Percentiles rank a stretch among this genome's conserved stretches.
Conservation (phyloP, 2,329 filamentous ascomycete species). For the Penicillium sp. region DNA sequence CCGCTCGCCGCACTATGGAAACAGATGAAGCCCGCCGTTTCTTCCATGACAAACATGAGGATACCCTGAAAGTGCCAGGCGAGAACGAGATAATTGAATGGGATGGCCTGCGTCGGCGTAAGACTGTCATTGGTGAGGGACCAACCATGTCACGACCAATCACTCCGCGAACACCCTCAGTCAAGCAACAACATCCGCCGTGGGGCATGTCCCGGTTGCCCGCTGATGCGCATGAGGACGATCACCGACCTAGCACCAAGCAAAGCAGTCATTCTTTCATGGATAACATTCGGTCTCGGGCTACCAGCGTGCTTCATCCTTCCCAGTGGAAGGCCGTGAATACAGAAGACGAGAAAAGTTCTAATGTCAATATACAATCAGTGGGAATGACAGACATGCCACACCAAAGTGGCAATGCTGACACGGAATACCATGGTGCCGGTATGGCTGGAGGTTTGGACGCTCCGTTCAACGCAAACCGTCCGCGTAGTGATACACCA, state of each 20-base stretch:
- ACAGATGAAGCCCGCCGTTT: conserved; percentile 74
- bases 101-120: conserved; percentile 81
- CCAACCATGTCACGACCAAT: conserved; percentile 43
- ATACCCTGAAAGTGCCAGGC: conserved; percentile 70
- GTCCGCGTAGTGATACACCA: conserved; percentile 42
- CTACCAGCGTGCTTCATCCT: conserved; percentile 39
- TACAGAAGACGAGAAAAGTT: conserved; percentile 32
- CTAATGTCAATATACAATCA: conserved; percentile 56
- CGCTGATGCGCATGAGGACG: conserved; percentile 57
- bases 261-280: conserved; percentile 39
- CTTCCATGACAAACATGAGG: conserved; percentile 71
- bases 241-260: conserved; percentile 30
- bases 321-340: conserved; percentile 37
- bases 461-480: conserved; percentile 22
- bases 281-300: conserved; percentile 39
- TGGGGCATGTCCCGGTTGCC: conserved; percentile 87
- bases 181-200: conserved; percentile 66
- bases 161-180: conserved; percentile 35
- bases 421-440: conserved; percentile 39
- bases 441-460: conserved; percentile 24
- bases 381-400: conserved; percentile 64
- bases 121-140: conserved; percentile 54
- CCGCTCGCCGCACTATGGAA: conserved; percentile 73
- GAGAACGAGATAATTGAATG: conserved; percentile 85
- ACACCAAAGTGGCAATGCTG: conserved; percentile 50